Conservation (phyloP, 2,329 filamentous ascomycete genomes). For the Colletotrichum godetiae region DNA sequence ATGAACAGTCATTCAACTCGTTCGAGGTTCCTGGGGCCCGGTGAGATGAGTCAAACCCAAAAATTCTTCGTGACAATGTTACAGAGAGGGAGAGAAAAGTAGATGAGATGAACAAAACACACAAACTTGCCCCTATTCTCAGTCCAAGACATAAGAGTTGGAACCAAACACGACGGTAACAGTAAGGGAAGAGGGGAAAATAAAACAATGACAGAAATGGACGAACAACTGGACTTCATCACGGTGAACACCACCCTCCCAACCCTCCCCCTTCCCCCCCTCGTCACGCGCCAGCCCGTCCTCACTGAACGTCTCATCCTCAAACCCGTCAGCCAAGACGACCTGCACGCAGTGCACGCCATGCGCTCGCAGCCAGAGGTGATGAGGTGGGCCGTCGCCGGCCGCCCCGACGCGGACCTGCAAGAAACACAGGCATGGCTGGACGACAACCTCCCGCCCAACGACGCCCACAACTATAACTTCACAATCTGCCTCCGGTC, state of each 20-base stretch:
- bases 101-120: background rate
- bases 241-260: conserved; percentile 63
- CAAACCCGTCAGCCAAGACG: conserved; percentile 59
- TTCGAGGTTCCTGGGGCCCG: too few species aligned
- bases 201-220: background rate
- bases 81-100: background rate
- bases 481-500: conserved; percentile 61
- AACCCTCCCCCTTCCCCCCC: conserved; percentile 52
- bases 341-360: conserved; percentile 61
- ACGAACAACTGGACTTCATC: conserved; percentile 41
- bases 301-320: conserved; percentile 66
- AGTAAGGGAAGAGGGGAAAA: background rate
- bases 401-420: conserved; percentile 54
- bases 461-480: conserved; percentile 65
- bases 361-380: conserved; percentile 70
- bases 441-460: conserved; percentile 56
- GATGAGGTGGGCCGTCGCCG: conserved; percentile 67
- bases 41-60: background rate
- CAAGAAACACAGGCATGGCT: conserved; percentile 56
- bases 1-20: background rate
- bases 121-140: too few species aligned
- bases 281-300: conserved; percentile 51
- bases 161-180: background rate
- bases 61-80: background rate
- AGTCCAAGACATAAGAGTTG: background rate